Evolutionary conservation across 192 early-diverging fungal genomes (phyloP), one percentile per base, ranked within the genome.

Genomic region (Dissophora ornata): DNA sequence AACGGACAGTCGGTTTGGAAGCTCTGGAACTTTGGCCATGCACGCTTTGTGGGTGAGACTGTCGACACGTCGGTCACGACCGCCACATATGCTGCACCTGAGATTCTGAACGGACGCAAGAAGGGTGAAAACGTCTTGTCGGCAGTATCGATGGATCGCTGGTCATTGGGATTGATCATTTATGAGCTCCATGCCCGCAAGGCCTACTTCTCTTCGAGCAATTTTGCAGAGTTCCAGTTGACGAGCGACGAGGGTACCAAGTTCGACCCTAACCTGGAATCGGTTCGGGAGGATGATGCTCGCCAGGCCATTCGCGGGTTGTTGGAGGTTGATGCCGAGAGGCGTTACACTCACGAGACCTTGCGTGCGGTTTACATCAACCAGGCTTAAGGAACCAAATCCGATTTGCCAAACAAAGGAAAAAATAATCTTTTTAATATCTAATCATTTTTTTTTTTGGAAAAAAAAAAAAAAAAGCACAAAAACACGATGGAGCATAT

Each of bases 21-120:
- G 73, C 73, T 77, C 52, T 77, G 73, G 73, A 77, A 77, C 73
- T 77, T 77, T 62, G 73, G 73, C 9, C 73, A 77, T 48, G 73
- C 73, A 33, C 73, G 73, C 64, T 77, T 77, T 21, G 73, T 77
- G 16, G 73, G 73, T 13, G 73, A 77, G 47, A 51, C 63, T 32
- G 73, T 77, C 22, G 73, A 77, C 40, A 77, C 73, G 50, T 38
- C 63, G 3, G 73, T 67, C 13, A 77, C 73, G 18, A 77, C 73
- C n/a, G 73, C 62, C 25, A 62, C 73, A 18, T 77, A 77, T 57
- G 73, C 73, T 50, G 73, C 73, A 11, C 73, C 73, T 49, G 73
- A 77, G 59, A 77, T 77, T 40, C 29, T 77, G 63, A 61, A 50
- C 26, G 73, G 73, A 45, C 73, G 73, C 73, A 67, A 77, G 73